phyloP scores from a whole-genome alignment of 169 alveolate genomes.

The Plasmodium sp. region DNA sequence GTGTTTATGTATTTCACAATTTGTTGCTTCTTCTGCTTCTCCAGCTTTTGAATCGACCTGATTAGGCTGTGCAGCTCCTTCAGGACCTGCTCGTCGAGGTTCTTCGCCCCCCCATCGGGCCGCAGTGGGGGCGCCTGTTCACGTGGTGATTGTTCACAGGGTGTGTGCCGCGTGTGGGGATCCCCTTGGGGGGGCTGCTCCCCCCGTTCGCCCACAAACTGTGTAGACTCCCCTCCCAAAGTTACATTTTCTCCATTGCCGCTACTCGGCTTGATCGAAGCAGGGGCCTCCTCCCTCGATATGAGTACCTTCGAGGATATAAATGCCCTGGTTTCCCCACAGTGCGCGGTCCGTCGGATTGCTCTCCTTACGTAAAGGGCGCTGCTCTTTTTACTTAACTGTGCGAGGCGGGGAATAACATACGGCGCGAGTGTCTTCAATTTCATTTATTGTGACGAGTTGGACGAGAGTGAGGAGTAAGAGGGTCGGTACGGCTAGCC shows the following conservation, averaged over 20 bases:
- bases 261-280: background rate
- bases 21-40: constrained; percentile 2
- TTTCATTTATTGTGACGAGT: background rate
- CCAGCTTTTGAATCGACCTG: constrained; percentile 17
- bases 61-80: constrained; percentile 11
- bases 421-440: background rate
- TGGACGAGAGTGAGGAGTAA: background rate
- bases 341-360: background rate
- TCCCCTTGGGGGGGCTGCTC: background rate
- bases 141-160: background rate
- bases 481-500: background rate
- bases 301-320: background rate
- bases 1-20: constrained; percentile 43
- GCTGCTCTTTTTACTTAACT: background rate
- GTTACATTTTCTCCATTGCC: background rate
- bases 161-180: background rate
- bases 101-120: background rate
- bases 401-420: background rate
- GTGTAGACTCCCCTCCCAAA: background rate
- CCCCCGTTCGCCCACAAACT: background rate
- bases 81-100: constrained; percentile 10
- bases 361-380: background rate
- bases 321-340: background rate
- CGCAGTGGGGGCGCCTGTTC: background rate
- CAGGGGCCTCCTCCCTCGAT: background rate